A percentile compares a stretch with the other conserved stretches of the same genome.
These are phyloP conservation scores for Plantago ovata DNA, from an alignment of 257 asterid genomes.

Conservation along the genomic window DNA sequence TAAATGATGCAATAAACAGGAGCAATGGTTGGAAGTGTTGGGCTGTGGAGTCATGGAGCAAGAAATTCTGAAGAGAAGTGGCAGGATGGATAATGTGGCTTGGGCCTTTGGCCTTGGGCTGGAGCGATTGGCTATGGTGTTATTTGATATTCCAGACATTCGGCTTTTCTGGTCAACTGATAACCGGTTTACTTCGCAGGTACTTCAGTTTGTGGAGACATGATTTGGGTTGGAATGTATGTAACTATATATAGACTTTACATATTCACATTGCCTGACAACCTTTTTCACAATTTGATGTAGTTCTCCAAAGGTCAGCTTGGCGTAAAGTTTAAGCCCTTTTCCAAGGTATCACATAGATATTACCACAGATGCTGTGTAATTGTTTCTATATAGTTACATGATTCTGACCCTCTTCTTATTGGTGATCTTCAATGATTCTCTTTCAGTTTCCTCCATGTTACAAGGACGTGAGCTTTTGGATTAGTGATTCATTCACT, in stretches of 20 bases:
- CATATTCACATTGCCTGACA: conserved; percentile 3
- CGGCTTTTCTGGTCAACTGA: conserved; percentile 95
- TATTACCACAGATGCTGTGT: conserved; percentile 3
- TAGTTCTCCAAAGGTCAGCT: conserved; percentile 84
- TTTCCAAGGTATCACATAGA: conserved; percentile 66
- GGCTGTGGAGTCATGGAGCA: conserved; percentile 99
- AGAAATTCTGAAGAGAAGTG: conserved; percentile 83
- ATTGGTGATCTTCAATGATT: conserved; percentile 14
- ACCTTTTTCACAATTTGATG: conserved; percentile 21
- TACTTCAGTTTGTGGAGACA: conserved; percentile 22
- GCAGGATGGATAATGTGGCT: conserved; percentile 64
- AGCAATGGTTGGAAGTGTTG: conserved; percentile 93
- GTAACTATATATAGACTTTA: conserved; percentile 2
- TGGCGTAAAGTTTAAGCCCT: conserved; percentile 79
- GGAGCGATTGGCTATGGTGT: conserved; percentile 93
- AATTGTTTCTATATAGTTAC: neutral
- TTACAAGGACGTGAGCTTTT: conserved; percentile 88
- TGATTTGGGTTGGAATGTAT: conserved; percentile 4
- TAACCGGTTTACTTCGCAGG: conserved; percentile 94
- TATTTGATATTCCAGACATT: conserved; percentile 91
- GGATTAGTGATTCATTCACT: conserved; percentile 80
- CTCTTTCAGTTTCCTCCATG: conserved; percentile 88
- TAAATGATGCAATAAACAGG: conserved; percentile 37
- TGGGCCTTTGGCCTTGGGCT: conserved; percentile 99
- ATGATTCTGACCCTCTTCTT: neutral